phyloP scores from a whole-genome alignment of 2,329 filamentous ascomycete species.

The Pseudocercospora pini-densiflorae region DNA sequence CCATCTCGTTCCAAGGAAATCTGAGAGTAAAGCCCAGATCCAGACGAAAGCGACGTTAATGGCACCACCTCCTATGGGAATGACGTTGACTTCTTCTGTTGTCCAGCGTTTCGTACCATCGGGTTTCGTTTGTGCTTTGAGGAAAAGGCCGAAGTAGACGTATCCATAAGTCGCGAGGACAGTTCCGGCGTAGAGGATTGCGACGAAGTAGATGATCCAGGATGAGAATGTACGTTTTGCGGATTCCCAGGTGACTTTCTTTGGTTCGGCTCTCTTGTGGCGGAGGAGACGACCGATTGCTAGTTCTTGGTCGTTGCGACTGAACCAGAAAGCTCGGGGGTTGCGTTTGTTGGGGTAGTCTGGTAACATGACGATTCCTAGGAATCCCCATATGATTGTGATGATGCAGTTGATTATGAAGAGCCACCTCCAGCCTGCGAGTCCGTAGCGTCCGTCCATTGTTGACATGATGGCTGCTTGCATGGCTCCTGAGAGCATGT shows the following conservation, averaged over 20 bases:
- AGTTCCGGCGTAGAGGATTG: conserved; percentile 51
- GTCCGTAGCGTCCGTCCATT: conserved; percentile 36
- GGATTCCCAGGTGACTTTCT: conserved; percentile 51
- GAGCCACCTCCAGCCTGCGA: conserved; percentile 45
- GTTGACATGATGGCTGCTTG: conserved; percentile 39
- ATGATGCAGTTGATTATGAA: conserved; percentile 47
- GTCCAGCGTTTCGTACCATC: conserved; percentile 51
- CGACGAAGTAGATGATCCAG: conserved; percentile 54
- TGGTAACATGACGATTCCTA: conserved; percentile 44
- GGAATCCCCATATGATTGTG: conserved; percentile 41
- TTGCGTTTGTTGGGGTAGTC: conserved; percentile 44
- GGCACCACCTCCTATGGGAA: conserved; percentile 54
- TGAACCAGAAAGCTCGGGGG: conserved; percentile 53
- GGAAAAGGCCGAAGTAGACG: conserved; percentile 51
- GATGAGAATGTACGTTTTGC: conserved; percentile 49
- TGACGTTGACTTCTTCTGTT: conserved; percentile 53
- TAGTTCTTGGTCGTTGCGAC: conserved; percentile 46
- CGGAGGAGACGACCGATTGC: conserved; percentile 51
- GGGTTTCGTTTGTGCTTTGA: conserved; percentile 46
- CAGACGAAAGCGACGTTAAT: conserved; percentile 59
- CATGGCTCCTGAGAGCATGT: conserved; percentile 33
- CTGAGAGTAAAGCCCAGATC: conserved; percentile 60
- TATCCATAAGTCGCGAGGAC: conserved; percentile 55
- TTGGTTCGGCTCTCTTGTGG: conserved; percentile 52
- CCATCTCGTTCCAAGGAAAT: conserved; percentile 56